A percentile compares a stretch with the other conserved stretches of the same genome.
These are phyloP conservation scores for Xylariomycetidae sp. DNA, from an alignment of 2,329 filamentous ascomycete genomes.

Conservation along the genomic window DNA sequence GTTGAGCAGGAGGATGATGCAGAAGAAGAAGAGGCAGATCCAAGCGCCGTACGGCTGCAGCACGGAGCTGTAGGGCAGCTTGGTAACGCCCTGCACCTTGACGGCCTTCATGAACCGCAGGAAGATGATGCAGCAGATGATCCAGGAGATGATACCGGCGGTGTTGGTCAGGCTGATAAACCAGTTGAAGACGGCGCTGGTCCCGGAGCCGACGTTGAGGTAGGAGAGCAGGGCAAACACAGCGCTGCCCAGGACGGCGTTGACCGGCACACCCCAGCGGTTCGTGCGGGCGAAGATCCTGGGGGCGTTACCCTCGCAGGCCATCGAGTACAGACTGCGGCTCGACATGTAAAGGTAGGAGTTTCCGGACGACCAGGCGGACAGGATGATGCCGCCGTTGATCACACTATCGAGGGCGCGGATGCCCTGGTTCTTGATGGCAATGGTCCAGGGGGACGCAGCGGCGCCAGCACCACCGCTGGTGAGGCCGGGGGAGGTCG, in stretches of 20 bases:
- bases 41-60: constrained; percentile 55
- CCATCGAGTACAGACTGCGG: constrained; percentile 43
- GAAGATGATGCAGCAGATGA: constrained; percentile 49
- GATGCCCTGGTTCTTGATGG: constrained; percentile 40
- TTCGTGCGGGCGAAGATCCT: constrained; percentile 40
- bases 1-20: constrained; percentile 51
- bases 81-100: constrained; percentile 34
- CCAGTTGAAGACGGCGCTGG: constrained; percentile 57
- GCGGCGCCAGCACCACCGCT: constrained; percentile 28
- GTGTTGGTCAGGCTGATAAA: constrained; percentile 50
- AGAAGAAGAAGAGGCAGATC: constrained; percentile 43
- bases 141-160: constrained; percentile 49
- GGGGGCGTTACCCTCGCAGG: constrained; percentile 44
- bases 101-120: constrained; percentile 51
- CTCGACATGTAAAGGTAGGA: constrained; percentile 42
- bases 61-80: constrained; percentile 45
- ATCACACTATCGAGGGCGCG: constrained; percentile 31
- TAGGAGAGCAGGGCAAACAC: constrained; percentile 56
- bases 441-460: constrained; percentile 49
- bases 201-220: constrained; percentile 53
- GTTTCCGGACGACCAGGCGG: constrained; percentile 38
- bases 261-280: constrained; percentile 37
- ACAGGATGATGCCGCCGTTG: constrained; percentile 34
- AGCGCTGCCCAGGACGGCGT: constrained; percentile 33
- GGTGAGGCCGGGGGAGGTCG: too few relatives aligned